phyloP scores from a whole-genome alignment of 2,329 filamentous ascomycete species.

The Aspergillus brasiliensis region DNA sequence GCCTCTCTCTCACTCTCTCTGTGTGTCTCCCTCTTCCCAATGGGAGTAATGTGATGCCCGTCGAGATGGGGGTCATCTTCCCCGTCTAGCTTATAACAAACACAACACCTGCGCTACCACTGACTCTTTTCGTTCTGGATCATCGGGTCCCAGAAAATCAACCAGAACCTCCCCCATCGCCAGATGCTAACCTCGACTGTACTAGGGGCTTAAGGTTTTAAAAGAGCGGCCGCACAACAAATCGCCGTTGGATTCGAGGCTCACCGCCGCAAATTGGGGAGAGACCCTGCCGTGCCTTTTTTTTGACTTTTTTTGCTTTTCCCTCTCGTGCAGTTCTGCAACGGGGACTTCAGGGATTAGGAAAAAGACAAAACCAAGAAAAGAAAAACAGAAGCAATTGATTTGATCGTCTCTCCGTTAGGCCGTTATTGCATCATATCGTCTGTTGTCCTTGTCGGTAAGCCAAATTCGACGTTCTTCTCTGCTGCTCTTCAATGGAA shows the following conservation, averaged over 20 bases:
- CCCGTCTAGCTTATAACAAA: background rate
- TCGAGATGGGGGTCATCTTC: background rate
- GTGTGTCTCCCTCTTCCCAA: no score
- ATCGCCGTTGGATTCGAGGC: background rate
- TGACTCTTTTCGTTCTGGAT: background rate
- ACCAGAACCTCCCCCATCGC: background rate
- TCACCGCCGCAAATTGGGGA: background rate
- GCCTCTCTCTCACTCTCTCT: no score
- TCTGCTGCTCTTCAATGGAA: background rate
- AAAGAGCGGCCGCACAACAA: constrained; percentile 1
- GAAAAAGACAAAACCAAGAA: background rate
- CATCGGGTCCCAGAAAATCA: background rate
- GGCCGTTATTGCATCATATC: constrained; percentile 3
- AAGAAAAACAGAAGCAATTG: background rate
- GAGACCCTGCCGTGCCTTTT: background rate
- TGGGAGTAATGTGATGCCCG: background rate
- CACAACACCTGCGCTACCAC: background rate
- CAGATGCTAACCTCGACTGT: constrained; percentile 1
- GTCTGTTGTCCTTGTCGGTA: background rate
- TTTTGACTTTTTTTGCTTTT: background rate
- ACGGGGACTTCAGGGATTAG: background rate
- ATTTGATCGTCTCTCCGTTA: background rate
- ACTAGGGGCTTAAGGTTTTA: constrained; percentile 3
- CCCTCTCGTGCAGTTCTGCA: background rate
- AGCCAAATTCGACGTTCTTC: background rate